phyloP scores from a whole-genome alignment of 352 stramenopile genomes.

The Pythium phragmiticola region DNA sequence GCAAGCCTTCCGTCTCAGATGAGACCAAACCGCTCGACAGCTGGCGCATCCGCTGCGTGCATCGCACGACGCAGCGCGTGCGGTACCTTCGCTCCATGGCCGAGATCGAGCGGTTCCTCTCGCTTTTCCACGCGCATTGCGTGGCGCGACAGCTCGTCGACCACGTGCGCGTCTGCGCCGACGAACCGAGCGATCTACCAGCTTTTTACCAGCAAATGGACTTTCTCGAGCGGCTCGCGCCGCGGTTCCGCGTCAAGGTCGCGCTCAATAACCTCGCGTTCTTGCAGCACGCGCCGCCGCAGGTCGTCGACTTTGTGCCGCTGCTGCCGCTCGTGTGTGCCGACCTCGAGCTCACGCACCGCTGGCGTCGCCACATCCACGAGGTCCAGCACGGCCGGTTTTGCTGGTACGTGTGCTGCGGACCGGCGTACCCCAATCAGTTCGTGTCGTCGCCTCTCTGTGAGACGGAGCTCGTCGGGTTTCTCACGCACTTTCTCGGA shows the following conservation, averaged over 20 bases:
- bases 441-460: slow-evolving; percentile 76
- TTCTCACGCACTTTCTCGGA: slow-evolving; percentile 74
- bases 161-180: slow-evolving; percentile 65
- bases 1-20: background rate
- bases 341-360: slow-evolving; percentile 58
- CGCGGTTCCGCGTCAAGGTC: slow-evolving; percentile 69
- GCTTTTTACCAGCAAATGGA: slow-evolving; percentile 65
- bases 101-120: slow-evolving; percentile 64
- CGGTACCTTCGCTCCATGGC: slow-evolving; percentile 52
- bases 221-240: slow-evolving; percentile 62
- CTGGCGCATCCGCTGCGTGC: slow-evolving; percentile 69
- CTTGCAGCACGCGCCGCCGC: slow-evolving; percentile 52
- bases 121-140: slow-evolving; percentile 69
- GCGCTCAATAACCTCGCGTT: slow-evolving; percentile 78
- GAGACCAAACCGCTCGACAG: slow-evolving; percentile 35
- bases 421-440: slow-evolving; percentile 66
- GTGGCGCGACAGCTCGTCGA: slow-evolving; percentile 52
- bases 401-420: slow-evolving; percentile 83
- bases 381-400: slow-evolving; percentile 51
- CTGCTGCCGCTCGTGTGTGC: slow-evolving; percentile 65
- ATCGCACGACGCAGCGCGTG: slow-evolving; percentile 53
- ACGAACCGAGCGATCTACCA: slow-evolving; percentile 56
- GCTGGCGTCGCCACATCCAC: slow-evolving; percentile 50
- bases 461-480: slow-evolving; percentile 73
- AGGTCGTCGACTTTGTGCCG: slow-evolving; percentile 74